Conservation (phyloP, 2,329 filamentous ascomycete species). For the Calonectria pseudoreteaudii region DNA sequence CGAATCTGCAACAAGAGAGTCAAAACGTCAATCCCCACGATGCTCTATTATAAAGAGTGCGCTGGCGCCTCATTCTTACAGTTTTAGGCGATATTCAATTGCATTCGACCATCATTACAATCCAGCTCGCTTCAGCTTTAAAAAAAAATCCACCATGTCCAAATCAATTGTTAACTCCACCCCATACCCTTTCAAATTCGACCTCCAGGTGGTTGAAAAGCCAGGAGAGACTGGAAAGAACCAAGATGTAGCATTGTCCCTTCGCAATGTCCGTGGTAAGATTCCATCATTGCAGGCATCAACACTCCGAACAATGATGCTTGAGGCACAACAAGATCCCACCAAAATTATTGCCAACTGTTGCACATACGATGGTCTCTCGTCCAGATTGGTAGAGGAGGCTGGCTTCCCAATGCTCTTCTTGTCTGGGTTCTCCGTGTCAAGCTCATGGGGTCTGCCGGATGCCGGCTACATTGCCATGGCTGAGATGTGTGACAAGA, state of each 20-base stretch:
- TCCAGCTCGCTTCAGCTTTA: not conserved
- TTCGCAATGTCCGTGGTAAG: conserved; percentile 29
- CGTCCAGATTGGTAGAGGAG: conserved; percentile 57
- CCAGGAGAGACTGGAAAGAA: conserved; percentile 26
- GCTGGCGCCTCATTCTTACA: not conserved
- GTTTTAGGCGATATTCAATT: not conserved
- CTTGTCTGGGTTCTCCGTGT: conserved; percentile 55
- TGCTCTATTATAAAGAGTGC: not conserved
- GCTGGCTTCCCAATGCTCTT: conserved; percentile 60
- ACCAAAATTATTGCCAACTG: conserved; percentile 56
- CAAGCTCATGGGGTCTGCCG: conserved; percentile 55
- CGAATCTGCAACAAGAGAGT: not conserved
- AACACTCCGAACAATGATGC: conserved; percentile 53
- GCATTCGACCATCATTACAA: not conserved
- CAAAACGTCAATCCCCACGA: not conserved
- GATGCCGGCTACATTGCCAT: conserved; percentile 63
- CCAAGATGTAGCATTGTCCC: conserved; percentile 13
- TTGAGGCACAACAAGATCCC: conserved; percentile 53
- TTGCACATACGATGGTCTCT: conserved; percentile 57
- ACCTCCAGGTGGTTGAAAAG: conserved; percentile 25
- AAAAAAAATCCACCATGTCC: conserved; percentile 18
- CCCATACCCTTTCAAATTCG: conserved; percentile 49
- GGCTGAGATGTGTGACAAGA: conserved; percentile 58
- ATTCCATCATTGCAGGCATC: conserved; percentile 54
- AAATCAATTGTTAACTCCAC: conserved; percentile 45